These are phyloP conservation scores for Fusarium coicis DNA, from an alignment of 2,329 filamentous ascomycete genomes.

Conservation along the genomic window DNA sequence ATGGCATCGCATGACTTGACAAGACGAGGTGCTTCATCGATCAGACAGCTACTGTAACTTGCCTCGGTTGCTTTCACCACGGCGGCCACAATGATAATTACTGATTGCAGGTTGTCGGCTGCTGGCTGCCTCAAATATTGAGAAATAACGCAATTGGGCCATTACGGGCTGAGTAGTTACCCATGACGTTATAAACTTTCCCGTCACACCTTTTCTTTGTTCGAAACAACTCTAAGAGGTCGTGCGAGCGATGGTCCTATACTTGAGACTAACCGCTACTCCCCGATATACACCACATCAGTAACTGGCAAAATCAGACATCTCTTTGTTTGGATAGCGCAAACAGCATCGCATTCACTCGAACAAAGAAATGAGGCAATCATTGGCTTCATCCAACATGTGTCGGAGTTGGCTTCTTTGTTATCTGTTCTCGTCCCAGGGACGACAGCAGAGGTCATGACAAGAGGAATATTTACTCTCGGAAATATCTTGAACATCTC, in stretches of 20 bases:
- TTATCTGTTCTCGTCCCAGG: conserved; percentile 9
- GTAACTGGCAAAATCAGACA: background rate
- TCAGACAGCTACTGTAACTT: background rate
- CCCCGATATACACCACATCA: background rate
- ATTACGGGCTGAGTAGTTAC: background rate
- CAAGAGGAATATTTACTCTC: background rate
- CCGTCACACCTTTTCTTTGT: conserved; percentile 24
- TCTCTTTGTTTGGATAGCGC: conserved; percentile 14
- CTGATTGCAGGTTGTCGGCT: background rate
- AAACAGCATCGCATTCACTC: background rate
- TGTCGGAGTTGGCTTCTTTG: conserved; percentile 32
- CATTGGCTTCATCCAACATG: background rate
- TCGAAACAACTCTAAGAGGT: conserved; percentile 23
- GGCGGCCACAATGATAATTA: background rate
- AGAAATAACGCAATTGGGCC: background rate
- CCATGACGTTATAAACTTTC: conserved; percentile 1
- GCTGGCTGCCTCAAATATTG: background rate
- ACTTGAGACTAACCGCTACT: background rate
- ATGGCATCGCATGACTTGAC: background rate
- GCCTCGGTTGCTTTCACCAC: background rate
- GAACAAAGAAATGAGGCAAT: conserved; percentile 32
- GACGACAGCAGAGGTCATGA: background rate
- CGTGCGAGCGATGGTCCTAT: background rate
- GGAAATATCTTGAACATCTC: background rate
- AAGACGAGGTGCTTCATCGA: background rate